A percentile compares a stretch with the other conserved stretches of the same genome.
Conservation (phyloP, 1,139 yeast species). For the Kluyveromyces marxianus region DNA sequence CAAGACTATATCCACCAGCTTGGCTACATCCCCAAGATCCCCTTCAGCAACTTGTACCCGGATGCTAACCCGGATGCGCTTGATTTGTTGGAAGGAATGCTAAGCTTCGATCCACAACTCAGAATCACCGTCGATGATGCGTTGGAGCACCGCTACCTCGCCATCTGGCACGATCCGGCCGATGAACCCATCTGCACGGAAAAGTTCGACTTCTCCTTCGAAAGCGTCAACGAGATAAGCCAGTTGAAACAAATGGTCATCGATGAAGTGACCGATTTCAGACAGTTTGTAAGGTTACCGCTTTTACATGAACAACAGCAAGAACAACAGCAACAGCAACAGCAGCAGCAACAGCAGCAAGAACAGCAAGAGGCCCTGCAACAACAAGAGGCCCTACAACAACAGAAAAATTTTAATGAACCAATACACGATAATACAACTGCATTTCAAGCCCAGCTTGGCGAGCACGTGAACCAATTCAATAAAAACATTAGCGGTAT, state of each 20-base stretch:
- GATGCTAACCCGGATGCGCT: conserved; percentile 81
- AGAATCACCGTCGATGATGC: conserved; percentile 89
- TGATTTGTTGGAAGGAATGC: conserved; percentile 73
- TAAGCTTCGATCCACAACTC: conserved; percentile 78
- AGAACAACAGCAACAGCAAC: conserved; percentile 4
- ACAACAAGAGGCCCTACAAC: conserved; percentile 14
- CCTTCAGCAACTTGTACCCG: conserved; percentile 69
- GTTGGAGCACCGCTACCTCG: conserved; percentile 76
- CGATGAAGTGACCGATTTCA: conserved; percentile 72
- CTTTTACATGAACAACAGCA: conserved; percentile 24
- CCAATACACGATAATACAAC: conserved; percentile 13
- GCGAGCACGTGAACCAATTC: not conserved
- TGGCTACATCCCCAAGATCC: conserved; percentile 76
- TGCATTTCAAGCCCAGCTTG: conserved; percentile 12
- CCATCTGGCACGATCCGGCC: conserved; percentile 93
- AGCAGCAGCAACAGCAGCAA: conserved; percentile 19
- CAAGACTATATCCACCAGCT: conserved; percentile 85
- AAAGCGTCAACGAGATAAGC: conserved; percentile 74
- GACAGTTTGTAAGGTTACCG: conserved; percentile 77
- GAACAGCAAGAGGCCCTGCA: conserved; percentile 4
- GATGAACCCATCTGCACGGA: conserved; percentile 86
- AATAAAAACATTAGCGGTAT: not conserved
- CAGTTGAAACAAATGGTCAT: conserved; percentile 70
- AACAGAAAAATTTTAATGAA: conserved; percentile 10
- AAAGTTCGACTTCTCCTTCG: conserved; percentile 85